phyloP scores from a whole-genome alignment of 1,284 basidiomycete genomes.

The Papiliotrema flavescens region DNA sequence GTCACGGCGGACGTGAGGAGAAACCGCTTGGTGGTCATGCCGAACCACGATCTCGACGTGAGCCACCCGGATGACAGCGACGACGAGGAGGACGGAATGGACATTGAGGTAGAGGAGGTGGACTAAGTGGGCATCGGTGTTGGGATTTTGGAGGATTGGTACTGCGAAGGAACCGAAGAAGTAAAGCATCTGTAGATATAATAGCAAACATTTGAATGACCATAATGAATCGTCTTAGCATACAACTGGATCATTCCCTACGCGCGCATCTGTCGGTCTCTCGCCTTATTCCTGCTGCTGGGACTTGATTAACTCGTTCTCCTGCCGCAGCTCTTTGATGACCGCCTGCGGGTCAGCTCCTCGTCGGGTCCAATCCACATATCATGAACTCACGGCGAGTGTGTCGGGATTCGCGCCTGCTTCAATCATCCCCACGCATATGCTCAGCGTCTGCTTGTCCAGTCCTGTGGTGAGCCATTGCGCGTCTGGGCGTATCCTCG shows the following conservation, averaged over 20 bases:
- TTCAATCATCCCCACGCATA: constrained; percentile 48
- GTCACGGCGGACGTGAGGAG: constrained; percentile 78
- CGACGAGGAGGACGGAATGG: constrained; percentile 44
- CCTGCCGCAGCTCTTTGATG: constrained; percentile 6
- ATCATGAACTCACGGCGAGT: constrained; percentile 27
- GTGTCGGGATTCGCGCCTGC: constrained; percentile 46
- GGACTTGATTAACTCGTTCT: constrained; percentile 1
- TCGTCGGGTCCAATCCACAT: too few relatives aligned
- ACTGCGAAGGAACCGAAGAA: neutral
- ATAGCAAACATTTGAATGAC: neutral
- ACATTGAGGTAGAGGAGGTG: constrained; percentile 49
- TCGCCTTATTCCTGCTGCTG: neutral
- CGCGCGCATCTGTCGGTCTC: too few relatives aligned
- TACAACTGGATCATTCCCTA: neutral
- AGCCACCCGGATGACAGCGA: constrained; percentile 33
- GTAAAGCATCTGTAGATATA: neutral
- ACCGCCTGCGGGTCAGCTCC: constrained; percentile 1
- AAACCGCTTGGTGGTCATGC: constrained; percentile 74
- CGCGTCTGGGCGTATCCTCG: neutral
- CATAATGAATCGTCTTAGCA: neutral
- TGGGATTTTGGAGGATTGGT: neutral
- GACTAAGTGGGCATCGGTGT: constrained; percentile 26
- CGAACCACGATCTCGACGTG: constrained; percentile 66
- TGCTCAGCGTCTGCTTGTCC: constrained; percentile 43
- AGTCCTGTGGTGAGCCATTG: constrained; percentile 24